A percentile compares a stretch with the other conserved stretches of the same genome.
These are phyloP conservation scores for Sapria himalayana DNA, from an alignment of 345 rosid species.

Conservation along the genomic window DNA sequence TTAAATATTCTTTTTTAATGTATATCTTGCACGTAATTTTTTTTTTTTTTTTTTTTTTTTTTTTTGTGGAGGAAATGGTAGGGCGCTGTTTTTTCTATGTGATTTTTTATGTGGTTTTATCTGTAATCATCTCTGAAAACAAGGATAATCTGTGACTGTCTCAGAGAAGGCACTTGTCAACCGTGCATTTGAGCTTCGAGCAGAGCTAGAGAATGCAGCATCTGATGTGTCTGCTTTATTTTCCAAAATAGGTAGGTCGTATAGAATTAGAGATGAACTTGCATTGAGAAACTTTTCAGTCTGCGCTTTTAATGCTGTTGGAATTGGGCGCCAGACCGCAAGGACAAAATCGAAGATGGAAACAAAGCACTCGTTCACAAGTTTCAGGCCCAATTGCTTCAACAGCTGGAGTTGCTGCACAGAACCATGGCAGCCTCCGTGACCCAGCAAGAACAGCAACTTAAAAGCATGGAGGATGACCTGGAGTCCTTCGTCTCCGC, in stretches of 20 bases:
- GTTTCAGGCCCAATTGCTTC: constrained; percentile 67
- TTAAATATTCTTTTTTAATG: too few species aligned
- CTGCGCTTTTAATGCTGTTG: constrained; percentile 4
- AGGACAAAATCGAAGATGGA: constrained; percentile 83
- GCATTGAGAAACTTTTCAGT: constrained; percentile 2
- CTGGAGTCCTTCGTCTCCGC: constrained; percentile 81
- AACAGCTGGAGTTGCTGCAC: constrained; percentile 75
- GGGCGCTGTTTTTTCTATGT: neutral
- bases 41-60: too few species aligned
- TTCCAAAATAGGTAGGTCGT: constrained; percentile 54
- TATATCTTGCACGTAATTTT: too few species aligned
- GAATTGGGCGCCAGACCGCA: constrained; percentile 42
- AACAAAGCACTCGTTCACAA: constrained; percentile 50
- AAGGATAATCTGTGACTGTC: constrained; percentile 9
- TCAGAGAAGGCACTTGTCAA: constrained; percentile 75
- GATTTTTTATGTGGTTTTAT: neutral
- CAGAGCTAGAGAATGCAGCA: constrained; percentile 71
- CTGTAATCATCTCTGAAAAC: too few species aligned
- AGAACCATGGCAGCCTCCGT: constrained; percentile 71
- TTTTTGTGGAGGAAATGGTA: too few species aligned
- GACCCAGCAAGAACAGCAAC: constrained; percentile 73
- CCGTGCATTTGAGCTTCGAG: constrained; percentile 62
- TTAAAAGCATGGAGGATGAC: constrained; percentile 84
- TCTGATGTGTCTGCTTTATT: constrained; percentile 73
- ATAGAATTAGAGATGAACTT: constrained; percentile 6